phyloP scores from a whole-genome alignment of 768 basidiomycete species.

The Melanogaster broomeanus region DNA sequence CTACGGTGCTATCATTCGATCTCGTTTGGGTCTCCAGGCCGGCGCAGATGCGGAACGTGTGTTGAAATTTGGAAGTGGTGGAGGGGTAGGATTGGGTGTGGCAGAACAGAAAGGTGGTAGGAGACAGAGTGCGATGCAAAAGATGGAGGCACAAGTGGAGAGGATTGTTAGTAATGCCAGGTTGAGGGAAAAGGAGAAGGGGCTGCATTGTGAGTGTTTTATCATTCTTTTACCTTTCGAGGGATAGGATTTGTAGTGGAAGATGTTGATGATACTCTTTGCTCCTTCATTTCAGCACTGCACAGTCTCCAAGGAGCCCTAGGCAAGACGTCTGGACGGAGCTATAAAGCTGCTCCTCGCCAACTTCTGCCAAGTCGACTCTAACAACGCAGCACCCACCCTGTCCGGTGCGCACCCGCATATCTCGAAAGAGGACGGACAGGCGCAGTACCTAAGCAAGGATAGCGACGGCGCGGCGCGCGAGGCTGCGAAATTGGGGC shows the following conservation, averaged over 20 bases:
- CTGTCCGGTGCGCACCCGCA: slow-evolving; percentile 45
- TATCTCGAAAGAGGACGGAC: slow-evolving; percentile 55
- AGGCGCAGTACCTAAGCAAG: slow-evolving; percentile 18
- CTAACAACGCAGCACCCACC: slow-evolving; percentile 39
- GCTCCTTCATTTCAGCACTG: slow-evolving; percentile 44
- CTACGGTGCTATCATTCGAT: slow-evolving; percentile 81
- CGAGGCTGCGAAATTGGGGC: slow-evolving; percentile 75
- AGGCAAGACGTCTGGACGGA: slow-evolving; percentile 91
- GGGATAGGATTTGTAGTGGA: background rate
- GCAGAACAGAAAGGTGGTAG: slow-evolving; percentile 54
- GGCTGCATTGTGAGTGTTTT: slow-evolving; percentile 50
- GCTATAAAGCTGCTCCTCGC: slow-evolving; percentile 94
- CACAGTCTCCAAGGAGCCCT: slow-evolving; percentile 90
- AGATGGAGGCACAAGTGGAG: slow-evolving; percentile 95
- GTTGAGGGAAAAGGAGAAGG: slow-evolving; percentile 84
- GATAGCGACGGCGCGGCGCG: slow-evolving; percentile 59
- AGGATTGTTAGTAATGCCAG: slow-evolving; percentile 92
- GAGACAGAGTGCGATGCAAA: slow-evolving; percentile 84
- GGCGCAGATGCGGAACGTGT: slow-evolving; percentile 71
- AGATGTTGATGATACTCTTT: slow-evolving; percentile 1
- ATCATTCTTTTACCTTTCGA: no score
- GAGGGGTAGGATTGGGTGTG: slow-evolving; percentile 74
- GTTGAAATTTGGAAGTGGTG: slow-evolving; percentile 83
- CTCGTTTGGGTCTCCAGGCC: slow-evolving; percentile 67
- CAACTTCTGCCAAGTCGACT: slow-evolving; percentile 91